Conservation (phyloP, 768 basidiomycete species). For the Tulasnella sp. region DNA sequence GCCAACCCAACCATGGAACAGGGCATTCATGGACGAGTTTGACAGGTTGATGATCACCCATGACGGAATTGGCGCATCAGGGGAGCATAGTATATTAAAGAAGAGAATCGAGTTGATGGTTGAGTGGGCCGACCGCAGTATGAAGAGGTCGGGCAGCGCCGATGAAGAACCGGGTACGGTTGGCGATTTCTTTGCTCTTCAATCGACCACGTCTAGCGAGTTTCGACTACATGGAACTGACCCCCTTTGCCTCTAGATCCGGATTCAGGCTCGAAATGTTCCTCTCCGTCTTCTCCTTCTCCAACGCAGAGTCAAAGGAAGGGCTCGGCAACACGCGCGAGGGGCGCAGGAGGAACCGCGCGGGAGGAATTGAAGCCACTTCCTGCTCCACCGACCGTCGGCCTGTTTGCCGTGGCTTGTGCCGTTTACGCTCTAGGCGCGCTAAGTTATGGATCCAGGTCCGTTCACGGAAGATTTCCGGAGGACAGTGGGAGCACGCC, state of each 20-base stretch:
- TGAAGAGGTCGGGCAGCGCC: neutral
- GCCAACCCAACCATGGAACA: neutral
- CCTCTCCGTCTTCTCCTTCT: neutral
- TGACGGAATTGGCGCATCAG: neutral
- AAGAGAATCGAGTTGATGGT: slow-evolving; percentile 3
- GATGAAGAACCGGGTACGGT: neutral
- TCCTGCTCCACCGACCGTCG: slow-evolving; percentile 38
- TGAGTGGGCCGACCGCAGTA: slow-evolving; percentile 7
- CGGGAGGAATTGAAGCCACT: neutral
- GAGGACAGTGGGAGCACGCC: too few relatives aligned
- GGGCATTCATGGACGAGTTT: neutral
- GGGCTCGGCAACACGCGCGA: neutral
- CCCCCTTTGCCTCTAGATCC: neutral
- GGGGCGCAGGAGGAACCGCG: neutral
- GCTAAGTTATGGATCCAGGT: slow-evolving; percentile 21
- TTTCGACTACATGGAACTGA: too few relatives aligned
- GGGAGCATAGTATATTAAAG: neutral
- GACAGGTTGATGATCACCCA: slow-evolving; percentile 11
- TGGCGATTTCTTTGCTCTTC: too few relatives aligned
- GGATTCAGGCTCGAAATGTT: neutral
- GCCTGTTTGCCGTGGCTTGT: slow-evolving; percentile 57
- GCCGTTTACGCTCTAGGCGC: slow-evolving; percentile 60
- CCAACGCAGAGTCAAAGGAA: neutral
- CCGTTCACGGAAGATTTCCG: slow-evolving; percentile 8
- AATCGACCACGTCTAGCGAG: too few relatives aligned